Conservation (phyloP, 441 rosid genomes). For the Theobroma grandiflorum region DNA sequence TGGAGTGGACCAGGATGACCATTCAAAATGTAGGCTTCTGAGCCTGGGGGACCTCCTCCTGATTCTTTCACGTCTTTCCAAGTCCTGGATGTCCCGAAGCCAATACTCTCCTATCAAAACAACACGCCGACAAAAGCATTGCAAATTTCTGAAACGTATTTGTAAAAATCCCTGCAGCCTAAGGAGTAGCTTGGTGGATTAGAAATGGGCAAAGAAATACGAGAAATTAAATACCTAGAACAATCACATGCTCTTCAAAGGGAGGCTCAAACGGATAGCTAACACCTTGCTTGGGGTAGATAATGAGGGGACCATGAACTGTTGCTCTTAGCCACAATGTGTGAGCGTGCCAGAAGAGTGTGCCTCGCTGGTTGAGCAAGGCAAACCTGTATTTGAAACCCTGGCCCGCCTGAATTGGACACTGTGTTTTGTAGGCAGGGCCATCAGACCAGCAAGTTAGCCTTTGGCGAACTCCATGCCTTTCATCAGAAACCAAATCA, state of each 20-base stretch:
- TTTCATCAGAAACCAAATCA: background rate
- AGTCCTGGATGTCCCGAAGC: conserved; percentile 30
- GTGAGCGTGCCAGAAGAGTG: conserved; percentile 39
- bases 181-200: background rate
- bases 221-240: conserved; percentile 18
- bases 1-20: conserved; percentile 31
- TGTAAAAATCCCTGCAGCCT: background rate
- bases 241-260: conserved; percentile 24
- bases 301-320: conserved; percentile 33
- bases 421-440: conserved; percentile 27
- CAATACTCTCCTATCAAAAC: conserved; percentile 29
- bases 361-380: conserved; percentile 26
- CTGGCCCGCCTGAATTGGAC: conserved; percentile 29
- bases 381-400: conserved; percentile 30
- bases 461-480: conserved; percentile 26
- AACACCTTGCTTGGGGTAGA: conserved; percentile 28
- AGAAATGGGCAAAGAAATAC: background rate
- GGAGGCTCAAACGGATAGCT: conserved; percentile 28
- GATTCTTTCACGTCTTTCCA: conserved; percentile 31
- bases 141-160: background rate
- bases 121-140: conserved; percentile 4
- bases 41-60: conserved; percentile 31
- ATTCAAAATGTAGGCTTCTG: conserved; percentile 33
- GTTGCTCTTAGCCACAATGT: conserved; percentile 35
- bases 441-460: conserved; percentile 25